Conservation (phyloP, 2,329 filamentous ascomycete species). For the Aspergillus spinulosporus region DNA sequence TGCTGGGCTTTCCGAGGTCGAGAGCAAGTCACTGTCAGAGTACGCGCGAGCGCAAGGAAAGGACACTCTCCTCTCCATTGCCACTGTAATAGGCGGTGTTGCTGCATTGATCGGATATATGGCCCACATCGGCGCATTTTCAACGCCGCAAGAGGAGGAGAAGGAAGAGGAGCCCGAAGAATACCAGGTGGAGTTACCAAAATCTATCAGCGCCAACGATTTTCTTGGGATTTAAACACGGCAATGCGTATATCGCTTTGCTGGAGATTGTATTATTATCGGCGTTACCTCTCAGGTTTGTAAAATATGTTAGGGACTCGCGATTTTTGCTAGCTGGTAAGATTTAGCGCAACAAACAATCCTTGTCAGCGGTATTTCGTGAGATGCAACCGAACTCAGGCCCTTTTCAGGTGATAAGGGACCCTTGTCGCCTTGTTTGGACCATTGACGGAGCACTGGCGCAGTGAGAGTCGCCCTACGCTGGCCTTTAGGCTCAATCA, state of each 20-base stretch:
- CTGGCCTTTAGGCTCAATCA: no score
- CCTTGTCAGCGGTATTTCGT: background rate
- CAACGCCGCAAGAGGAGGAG: conserved; percentile 9
- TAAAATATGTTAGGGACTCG: background rate
- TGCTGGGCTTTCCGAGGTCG: conserved; percentile 25
- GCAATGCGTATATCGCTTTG: background rate
- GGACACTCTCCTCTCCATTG: conserved; percentile 40
- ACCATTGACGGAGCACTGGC: no score
- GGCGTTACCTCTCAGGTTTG: background rate
- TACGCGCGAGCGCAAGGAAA: conserved; percentile 30
- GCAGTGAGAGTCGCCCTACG: no score
- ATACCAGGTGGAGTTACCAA: conserved; percentile 5
- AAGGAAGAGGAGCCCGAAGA: conserved; percentile 20
- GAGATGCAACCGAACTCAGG: no score
- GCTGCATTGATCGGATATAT: conserved; percentile 41
- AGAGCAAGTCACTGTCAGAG: conserved; percentile 29
- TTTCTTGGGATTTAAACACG: conserved; percentile 15
- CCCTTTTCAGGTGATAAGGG: no score
- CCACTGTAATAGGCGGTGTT: conserved; percentile 35
- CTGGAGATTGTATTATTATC: background rate
- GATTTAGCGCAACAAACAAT: background rate
- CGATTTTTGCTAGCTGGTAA: background rate
- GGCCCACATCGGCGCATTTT: conserved; percentile 33
- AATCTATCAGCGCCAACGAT: conserved; percentile 20
- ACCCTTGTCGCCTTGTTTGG: no score